Percentiles rank a stretch among this genome's conserved stretches.
phyloP scores from a whole-genome alignment of 306 rosid genomes.

The Corylus avellana region DNA sequence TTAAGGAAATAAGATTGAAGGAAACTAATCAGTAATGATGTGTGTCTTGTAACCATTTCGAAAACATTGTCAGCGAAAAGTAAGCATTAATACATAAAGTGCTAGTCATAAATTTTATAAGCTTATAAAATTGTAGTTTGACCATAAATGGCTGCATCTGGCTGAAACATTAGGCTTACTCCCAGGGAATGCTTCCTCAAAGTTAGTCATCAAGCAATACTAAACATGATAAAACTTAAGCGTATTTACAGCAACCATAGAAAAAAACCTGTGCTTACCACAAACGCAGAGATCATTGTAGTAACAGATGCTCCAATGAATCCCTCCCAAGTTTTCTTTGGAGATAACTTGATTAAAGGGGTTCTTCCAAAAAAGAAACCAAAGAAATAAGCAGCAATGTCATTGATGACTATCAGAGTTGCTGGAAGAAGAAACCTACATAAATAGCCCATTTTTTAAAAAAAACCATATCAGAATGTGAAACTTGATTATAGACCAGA shows the following conservation, averaged over 20 bases:
- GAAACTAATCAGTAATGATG: not conserved
- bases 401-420: constrained; percentile 88
- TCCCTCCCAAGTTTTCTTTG: constrained; percentile 99
- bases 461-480: not conserved
- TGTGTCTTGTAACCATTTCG: not conserved
- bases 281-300: constrained; percentile 89
- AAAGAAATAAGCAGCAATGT: constrained; percentile 87
- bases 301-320: constrained; percentile 98
- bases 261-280: constrained; percentile 57
- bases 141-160: not conserved
- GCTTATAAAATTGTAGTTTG: not conserved
- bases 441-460: constrained; percentile 27
- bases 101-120: not conserved
- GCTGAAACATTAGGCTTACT: not conserved
- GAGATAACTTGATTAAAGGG: constrained; percentile 95
- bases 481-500: not conserved
- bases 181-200: not conserved
- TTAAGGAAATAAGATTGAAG: not conserved
- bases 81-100: not conserved
- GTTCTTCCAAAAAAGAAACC: constrained; percentile 97
- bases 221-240: not conserved
- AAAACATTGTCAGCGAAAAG: not conserved
- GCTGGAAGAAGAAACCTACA: constrained; percentile 99
- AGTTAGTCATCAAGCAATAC: not conserved
- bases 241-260: not conserved